A percentile compares a stretch with the other conserved stretches of the same genome.
Conservation (phyloP, 1,139 yeast species). For the Waltiozyma sp. region DNA sequence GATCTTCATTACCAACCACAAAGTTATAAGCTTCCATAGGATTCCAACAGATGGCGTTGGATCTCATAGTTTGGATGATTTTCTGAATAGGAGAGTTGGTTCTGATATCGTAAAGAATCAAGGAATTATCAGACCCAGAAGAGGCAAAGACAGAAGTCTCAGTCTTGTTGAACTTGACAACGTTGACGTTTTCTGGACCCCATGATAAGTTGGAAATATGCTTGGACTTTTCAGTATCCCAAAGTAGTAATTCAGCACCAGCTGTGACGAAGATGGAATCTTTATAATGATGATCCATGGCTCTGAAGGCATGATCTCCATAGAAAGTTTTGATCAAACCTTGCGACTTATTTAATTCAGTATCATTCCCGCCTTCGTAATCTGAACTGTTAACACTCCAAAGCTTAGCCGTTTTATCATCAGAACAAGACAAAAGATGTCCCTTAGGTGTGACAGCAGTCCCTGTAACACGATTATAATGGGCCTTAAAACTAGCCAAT, state of each 20-base stretch:
- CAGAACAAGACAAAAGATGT: conserved; percentile 73
- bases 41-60: conserved; percentile 88
- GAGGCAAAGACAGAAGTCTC: conserved; percentile 86
- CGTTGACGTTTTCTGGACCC: conserved; percentile 88
- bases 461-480: conserved; percentile 84
- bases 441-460: conserved; percentile 67
- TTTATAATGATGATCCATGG: conserved; percentile 75
- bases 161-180: conserved; percentile 80
- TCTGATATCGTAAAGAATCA: conserved; percentile 82
- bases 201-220: conserved; percentile 74
- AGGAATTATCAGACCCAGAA: conserved; percentile 85
- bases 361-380: conserved; percentile 23
- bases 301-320: conserved; percentile 78
- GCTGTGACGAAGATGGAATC: conserved; percentile 82
- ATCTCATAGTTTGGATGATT: conserved; percentile 70
- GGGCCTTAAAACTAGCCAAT: conserved; percentile 71
- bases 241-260: conserved; percentile 76
- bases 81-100: conserved; percentile 92
- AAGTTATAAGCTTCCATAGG: conserved; percentile 96
- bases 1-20: conserved; percentile 91
- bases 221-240: conserved; percentile 78
- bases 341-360: conserved; percentile 19
- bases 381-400: conserved; percentile 47
- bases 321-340: conserved; percentile 67
- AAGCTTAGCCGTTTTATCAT: conserved; percentile 78